Base-by-base conservation (phyloP, 306 rosid genomes). In the Cyamopsis tetragonoloba region DNA sequence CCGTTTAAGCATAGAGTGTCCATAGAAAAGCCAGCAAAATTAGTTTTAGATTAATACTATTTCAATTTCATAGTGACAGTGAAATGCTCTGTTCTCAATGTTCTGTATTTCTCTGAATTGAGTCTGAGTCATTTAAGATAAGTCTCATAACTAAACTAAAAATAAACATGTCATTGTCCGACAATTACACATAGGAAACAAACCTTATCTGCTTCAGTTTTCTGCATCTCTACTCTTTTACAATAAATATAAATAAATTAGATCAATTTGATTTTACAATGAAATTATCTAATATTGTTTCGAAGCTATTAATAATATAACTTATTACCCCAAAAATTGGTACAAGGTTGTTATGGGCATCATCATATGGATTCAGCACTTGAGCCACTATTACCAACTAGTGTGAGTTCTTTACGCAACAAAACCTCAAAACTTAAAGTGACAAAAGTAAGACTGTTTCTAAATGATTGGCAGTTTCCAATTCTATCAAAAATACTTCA, bases 391-490 rank as follows among this genome's bases (percentile, higher is more conserved):
- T 34, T 24, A 75, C 53, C 41, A 71, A 55, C 32, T 30, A 38
- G 74, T 35, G 1, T 42, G 57, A 71, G 38, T 66, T 66, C 51
- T 46, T 72, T 65, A 78, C 71, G 74, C 74, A 72, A 78, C 37
- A 71, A 71, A 24, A 4, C 39, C 18, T 35, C 18, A 0, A 47
- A 47, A 35, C 22, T 48, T 24, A 71, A n/a, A 77, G 22, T 14
- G 61, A 43, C 18, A 14, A n/a, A 7, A 54, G 15, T 6, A 18
- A 65, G n/a, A 43, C 23, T 54, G 78, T 54, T 54, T 12, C 4
- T 32, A 47, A 31, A 4, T 58, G 18, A 67, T 67, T 60, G 59
- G 66, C 15, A 19, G 20, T 7, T 56, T 44, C 3, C 10, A n/a
- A n/a, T n/a, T n/a, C n/a, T n/a, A 49, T 5, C 6, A 37, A 50